Conservation (phyloP, 177 flowering plant genomes). For the Vitis hybrid region DNA sequence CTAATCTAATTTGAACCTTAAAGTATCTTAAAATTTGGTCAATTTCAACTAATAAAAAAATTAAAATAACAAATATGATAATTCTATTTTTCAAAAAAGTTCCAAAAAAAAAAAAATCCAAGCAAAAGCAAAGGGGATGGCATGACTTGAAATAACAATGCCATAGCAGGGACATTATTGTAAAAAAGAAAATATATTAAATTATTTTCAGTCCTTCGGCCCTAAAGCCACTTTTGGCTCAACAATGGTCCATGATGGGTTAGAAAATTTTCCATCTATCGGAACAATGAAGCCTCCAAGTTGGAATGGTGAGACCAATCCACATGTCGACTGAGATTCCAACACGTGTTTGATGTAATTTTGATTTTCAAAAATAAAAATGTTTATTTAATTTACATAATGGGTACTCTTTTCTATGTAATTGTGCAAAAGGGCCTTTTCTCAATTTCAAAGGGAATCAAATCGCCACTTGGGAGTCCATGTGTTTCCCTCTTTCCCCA, state of each 20-base stretch:
- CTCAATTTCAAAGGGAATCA: slow-evolving; percentile 20
- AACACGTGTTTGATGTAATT: slow-evolving; percentile 5
- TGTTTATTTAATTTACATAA: not conserved
- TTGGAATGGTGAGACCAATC: slow-evolving; percentile 11
- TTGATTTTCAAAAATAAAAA: not conserved
- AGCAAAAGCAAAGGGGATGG: too few species aligned
- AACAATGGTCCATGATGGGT: not conserved
- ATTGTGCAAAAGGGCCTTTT: not conserved
- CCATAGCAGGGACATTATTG: not conserved
- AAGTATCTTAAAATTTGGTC: not conserved
- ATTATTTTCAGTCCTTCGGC: not conserved
- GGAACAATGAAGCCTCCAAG: slow-evolving; percentile 10
- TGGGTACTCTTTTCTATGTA: not conserved
- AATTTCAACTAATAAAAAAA: not conserved
- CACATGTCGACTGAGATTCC: slow-evolving; percentile 13
- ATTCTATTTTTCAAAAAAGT: too few species aligned
- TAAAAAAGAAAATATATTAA: not conserved
- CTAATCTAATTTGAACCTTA: too few species aligned
- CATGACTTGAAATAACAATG: not conserved
- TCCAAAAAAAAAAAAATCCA: too few species aligned
- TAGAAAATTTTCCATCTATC: slow-evolving; percentile 7
- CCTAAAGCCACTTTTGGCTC: not conserved
- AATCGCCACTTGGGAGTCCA: too few species aligned
- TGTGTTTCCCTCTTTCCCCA: too few species aligned
- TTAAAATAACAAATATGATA: not conserved